Base-by-base conservation (phyloP, 2,329 filamentous ascomycete genomes). In the Colletotrichum caudatum region DNA sequence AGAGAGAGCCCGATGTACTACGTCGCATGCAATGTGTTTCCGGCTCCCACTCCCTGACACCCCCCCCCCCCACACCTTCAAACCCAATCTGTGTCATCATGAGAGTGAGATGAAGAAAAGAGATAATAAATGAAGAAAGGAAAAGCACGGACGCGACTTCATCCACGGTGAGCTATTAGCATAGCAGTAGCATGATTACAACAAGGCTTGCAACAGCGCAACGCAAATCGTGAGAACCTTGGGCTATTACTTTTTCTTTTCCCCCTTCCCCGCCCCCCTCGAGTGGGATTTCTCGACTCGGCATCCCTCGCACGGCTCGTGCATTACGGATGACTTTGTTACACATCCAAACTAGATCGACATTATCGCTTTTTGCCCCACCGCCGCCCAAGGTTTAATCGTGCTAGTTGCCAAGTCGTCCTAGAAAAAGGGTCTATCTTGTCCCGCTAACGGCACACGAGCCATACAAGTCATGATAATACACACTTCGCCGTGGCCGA, bases 91-190 rank as follows among this genome's bases (percentile, higher is more conserved):
- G 61, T 35, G 41, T 44, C 58, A 54, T 44, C 2, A 76, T 76
- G 57, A 84, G 82, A n/a, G 39, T 29, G 29, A 29, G 29, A 29
- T 29, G 29, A 29, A 4, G 29, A 4, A 29, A 29, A 29, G 5
- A 29, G 29, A 29, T n/a, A 29, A 7, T 5, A n/a, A 23, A 41
- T 12, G 16, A 18, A 41, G 18, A 12, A 20, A 44, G 16, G 8
- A 11, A 46, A n/a, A 2, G 1, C 44, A 26, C n/a, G 12, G 26
- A n/a, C 7, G 44, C 20, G 16, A 7, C 18, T n/a, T 9, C 7
- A n/a, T n/a, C 41, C 16, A 44, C 1, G 20, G 7, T n/a, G 18
- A 4, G 18, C 8, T 18, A n/a, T 46, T 44, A 6, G 18, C 44
- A n/a, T 44, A 41, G 41, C 3, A 3, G 14, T 41, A 20, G 41